These are phyloP conservation scores for Syzygium syzygioides DNA, from an alignment of 441 rosid genomes.

Conservation along the genomic window DNA sequence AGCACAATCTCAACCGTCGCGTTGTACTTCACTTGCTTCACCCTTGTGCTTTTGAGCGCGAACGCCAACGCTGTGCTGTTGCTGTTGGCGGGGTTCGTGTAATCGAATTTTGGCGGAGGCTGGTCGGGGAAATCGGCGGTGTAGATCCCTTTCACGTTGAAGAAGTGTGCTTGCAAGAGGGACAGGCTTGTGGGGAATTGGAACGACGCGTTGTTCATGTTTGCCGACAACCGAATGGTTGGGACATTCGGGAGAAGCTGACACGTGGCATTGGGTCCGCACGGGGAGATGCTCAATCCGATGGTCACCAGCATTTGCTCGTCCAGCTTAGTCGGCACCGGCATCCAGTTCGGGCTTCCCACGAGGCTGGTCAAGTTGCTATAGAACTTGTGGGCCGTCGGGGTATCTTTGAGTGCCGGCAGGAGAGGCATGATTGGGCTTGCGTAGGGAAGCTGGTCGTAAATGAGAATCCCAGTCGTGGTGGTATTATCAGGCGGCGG, in stretches of 20 bases:
- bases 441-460: constrained; percentile 11
- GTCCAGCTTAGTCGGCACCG: constrained; percentile 59
- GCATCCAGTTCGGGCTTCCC: constrained; percentile 49
- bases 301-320: constrained; percentile 65
- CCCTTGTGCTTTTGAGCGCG: constrained; percentile 47
- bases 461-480: constrained; percentile 55
- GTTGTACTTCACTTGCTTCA: constrained; percentile 55
- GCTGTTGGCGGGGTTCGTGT: constrained; percentile 35
- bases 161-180: constrained; percentile 50
- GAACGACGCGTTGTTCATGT: constrained; percentile 77
- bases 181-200: constrained; percentile 39
- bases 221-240: constrained; percentile 43
- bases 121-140: constrained; percentile 54
- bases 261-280: constrained; percentile 44
- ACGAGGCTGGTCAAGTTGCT: constrained; percentile 35
- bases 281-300: constrained; percentile 42
- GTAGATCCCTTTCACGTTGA: constrained; percentile 49
- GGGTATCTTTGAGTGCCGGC: constrained; percentile 57
- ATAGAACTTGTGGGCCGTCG: constrained; percentile 59
- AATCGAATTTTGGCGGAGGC: constrained; percentile 61
- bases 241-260: constrained; percentile 4
- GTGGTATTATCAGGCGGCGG: constrained; percentile 37
- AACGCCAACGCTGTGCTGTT: constrained; percentile 19
- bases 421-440: constrained; percentile 54
- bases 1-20: constrained; percentile 63